Base-by-base conservation (phyloP, 495 filamentous ascomycete genomes). In the Aspergillus funiculosus region DNA sequence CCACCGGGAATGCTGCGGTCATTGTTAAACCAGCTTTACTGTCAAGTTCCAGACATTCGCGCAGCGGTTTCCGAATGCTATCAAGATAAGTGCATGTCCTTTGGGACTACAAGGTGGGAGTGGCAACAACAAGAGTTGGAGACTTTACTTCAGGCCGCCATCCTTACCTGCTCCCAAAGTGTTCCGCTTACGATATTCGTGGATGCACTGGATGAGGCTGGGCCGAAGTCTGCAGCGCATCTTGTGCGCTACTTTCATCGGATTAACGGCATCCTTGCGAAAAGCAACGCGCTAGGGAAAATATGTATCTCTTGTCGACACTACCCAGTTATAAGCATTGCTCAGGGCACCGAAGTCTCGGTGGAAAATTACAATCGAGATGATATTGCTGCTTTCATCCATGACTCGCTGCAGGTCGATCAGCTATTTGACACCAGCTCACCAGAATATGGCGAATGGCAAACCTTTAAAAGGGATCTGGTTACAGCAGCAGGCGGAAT, bases 181-280 rank as follows among this genome's bases (percentile, higher is more conserved):
- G 19, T 47, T 4, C 43, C 31, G 1, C 19, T 59, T 11, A 48
- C 22, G 0, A 17, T 55, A 18, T 51, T 59, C 38, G 49, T 59
- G 17, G 52, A 59, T 48, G 56, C 52, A 14, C 21, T 59, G 8
- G 52, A 59, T 41, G 56, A 58, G 43, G 39, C 50, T 18, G 54
- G 49, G 5, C 36, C 32, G 37, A 22, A 52, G 21, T 43, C 39
- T 7, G 53, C 46, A 0, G 44, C 41, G 14, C 40, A 10, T 0
- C 48, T 45, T 41, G 26, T 28, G 1, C 8, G 26, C 8, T 28
- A 28, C n/a, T 56, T 53, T 20, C 53, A 56, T 19, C 25, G 28
- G 1, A 42, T 56, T 0, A 28, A 43, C 39, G 30, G 22, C 0
- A 42, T 41, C 18, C 24, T 22, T 8, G 10, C 19, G 29, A 42